phyloP scores from a whole-genome alignment of 2,329 filamentous ascomycete species.

The Cladophialophora chaetospira region DNA sequence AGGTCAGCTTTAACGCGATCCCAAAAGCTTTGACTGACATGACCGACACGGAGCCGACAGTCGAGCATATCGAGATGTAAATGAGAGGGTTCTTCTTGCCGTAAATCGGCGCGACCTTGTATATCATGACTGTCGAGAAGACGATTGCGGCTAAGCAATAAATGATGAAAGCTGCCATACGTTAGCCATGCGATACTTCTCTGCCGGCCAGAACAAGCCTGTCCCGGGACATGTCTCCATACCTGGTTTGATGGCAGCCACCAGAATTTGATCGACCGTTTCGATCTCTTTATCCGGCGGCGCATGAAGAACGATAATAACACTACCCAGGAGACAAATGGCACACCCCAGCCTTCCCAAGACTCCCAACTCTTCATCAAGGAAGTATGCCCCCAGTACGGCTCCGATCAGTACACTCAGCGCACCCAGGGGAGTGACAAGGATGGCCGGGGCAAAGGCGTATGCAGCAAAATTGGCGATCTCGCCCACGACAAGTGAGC shows the following conservation, averaged over 20 bases:
- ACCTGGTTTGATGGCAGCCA: slow-evolving; percentile 91
- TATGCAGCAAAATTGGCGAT: slow-evolving; percentile 98
- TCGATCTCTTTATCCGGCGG: slow-evolving; percentile 89
- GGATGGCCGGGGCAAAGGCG: slow-evolving; percentile 96
- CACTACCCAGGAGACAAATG: slow-evolving; percentile 91
- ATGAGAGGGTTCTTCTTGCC: slow-evolving; percentile 95
- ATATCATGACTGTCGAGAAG: slow-evolving; percentile 94
- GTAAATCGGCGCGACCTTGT: slow-evolving; percentile 83
- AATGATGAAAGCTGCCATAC: slow-evolving; percentile 73
- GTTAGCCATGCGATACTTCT: slow-evolving; percentile 17
- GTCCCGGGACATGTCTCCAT: slow-evolving; percentile 38
- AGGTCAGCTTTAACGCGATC: slow-evolving; percentile 92
- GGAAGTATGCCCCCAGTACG: slow-evolving; percentile 90
- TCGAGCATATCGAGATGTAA: slow-evolving; percentile 96
- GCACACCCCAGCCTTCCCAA: slow-evolving; percentile 93
- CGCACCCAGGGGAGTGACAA: slow-evolving; percentile 92
- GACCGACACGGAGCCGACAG: slow-evolving; percentile 93
- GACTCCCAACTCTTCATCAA: slow-evolving; percentile 85
- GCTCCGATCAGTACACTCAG: slow-evolving; percentile 93
- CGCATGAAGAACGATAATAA: slow-evolving; percentile 96
- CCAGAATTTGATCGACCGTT: slow-evolving; percentile 87
- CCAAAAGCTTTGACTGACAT: slow-evolving; percentile 99
- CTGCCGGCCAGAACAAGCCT: not conserved
- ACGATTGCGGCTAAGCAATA: slow-evolving; percentile 79
- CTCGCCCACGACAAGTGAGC: slow-evolving; percentile 87